Base-by-base conservation (phyloP, 768 basidiomycete species). In the Macrolepiota albuminosa region DNA sequence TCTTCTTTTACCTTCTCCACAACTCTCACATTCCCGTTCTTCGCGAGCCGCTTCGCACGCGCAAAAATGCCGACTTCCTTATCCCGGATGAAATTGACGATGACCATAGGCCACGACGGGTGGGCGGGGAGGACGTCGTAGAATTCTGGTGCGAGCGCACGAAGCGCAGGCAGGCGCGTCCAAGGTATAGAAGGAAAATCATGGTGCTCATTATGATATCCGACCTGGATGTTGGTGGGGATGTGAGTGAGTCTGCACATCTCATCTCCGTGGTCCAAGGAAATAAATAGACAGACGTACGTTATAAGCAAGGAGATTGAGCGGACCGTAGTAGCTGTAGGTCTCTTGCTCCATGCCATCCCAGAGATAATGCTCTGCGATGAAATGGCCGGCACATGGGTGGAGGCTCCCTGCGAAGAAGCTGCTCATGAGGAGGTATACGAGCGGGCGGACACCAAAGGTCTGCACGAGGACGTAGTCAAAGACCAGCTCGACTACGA, bases 181-280 rank as follows among this genome's bases (percentile, higher is more conserved):
- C 97, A 99, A 1, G 97, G 83, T 1, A 99, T 75, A 13, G 94
- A 94, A 8, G 97, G 95, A 74, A 99, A 98, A 75, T 99, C 97
- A 74, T 99, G 97, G 73, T 99, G 97, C 68, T 98, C 97, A 73
- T 99, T 98, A 72, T 99, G 97, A 70, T 98, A 98, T 42, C 97
- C 97, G 65, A 98, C 93, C 92, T 94, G 64, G 0, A 9, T 1
- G 21, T 21, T 21, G 21, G 57, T 47, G 31, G 47, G 26, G 8
- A 24, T 43, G 40, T 42, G 16, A 42, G 29, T 21, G 21, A 21
- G 21, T 21, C 21, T 21, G 21, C 21, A 21, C 21, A 21, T 21
- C 21, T 21, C 29, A 18, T n/a, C 36, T 10, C 13, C 13, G 36
- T 10, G 10, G 10, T 29, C 29, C 36, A 37, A 29, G 29, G 8